These are phyloP conservation scores for Cladosporium halotolerans DNA, from an alignment of 2,329 filamentous ascomycete genomes.

Conservation along the genomic window DNA sequence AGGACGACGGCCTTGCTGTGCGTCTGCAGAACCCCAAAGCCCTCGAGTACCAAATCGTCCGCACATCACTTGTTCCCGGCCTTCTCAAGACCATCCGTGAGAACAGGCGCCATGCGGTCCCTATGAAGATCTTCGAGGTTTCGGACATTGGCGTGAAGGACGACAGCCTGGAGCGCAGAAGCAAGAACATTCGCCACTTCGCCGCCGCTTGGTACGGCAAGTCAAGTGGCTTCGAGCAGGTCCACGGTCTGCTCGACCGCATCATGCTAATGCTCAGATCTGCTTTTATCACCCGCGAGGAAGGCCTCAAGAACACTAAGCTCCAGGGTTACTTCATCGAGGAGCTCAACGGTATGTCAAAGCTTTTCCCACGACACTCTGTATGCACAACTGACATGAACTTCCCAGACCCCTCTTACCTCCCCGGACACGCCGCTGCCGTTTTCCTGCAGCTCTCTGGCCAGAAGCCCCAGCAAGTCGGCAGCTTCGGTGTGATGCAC, in stretches of 20 bases:
- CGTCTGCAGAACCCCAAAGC: conserved; percentile 90
- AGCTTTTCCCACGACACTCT: conserved; percentile 8
- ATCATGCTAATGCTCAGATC: conserved; percentile 87
- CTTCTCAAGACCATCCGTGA: conserved; percentile 89
- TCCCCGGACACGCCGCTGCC: conserved; percentile 79
- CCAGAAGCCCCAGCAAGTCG: conserved; percentile 65
- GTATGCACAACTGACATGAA: not conserved
- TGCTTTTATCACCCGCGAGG: conserved; percentile 70
- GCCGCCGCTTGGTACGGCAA: conserved; percentile 95
- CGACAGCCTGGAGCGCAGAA: conserved; percentile 70
- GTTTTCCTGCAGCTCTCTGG: conserved; percentile 71
- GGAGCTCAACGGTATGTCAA: conserved; percentile 64
- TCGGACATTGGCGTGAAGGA: conserved; percentile 92
- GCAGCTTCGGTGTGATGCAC: conserved; percentile 89
- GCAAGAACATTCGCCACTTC: conserved; percentile 89
- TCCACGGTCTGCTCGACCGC: conserved; percentile 89
- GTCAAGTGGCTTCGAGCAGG: conserved; percentile 87
- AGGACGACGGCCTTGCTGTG: conserved; percentile 76
- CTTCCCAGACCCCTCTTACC: conserved; percentile 70
- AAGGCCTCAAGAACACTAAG: conserved; percentile 52
- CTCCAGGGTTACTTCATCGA: conserved; percentile 77
- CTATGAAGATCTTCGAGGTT: conserved; percentile 88
- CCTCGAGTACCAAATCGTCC: conserved; percentile 85
- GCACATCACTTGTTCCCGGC: conserved; percentile 78
- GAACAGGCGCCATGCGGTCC: conserved; percentile 82